These are phyloP conservation scores for Xanthoconium separans DNA, from an alignment of 1,284 basidiomycete species.

Conservation along the genomic window DNA sequence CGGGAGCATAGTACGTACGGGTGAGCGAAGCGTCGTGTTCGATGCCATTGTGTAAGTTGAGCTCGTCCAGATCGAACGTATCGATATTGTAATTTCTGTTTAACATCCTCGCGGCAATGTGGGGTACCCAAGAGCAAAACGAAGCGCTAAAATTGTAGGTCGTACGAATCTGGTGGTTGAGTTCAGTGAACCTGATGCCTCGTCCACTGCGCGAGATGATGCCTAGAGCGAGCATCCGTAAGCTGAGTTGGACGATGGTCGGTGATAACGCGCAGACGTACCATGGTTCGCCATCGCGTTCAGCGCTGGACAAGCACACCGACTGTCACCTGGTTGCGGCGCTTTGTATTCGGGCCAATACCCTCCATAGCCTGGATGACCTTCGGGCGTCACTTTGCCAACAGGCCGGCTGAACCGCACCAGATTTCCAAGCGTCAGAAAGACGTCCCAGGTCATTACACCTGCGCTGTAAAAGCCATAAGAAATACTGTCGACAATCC, in stretches of 20 bases:
- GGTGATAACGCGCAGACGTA: conserved; percentile 30
- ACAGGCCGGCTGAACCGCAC: conserved; percentile 47
- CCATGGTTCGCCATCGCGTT: conserved; percentile 79
- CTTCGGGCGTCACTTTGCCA: conserved; percentile 55
- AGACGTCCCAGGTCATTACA: conserved; percentile 54
- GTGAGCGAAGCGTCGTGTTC: conserved; percentile 76
- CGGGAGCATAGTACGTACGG: conserved; percentile 43
- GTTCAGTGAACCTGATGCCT: conserved; percentile 63
- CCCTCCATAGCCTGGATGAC: conserved; percentile 59
- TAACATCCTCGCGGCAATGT: conserved; percentile 56
- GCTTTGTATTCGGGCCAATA: conserved; percentile 66
- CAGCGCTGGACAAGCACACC: conserved; percentile 66
- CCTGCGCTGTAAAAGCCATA: conserved; percentile 33
- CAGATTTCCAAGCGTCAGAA: conserved; percentile 54
- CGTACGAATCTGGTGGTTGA: conserved; percentile 44
- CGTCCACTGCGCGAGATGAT: conserved; percentile 66
- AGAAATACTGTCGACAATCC: conserved; percentile 24
- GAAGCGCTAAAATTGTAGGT: conserved; percentile 70
- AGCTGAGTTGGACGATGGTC: too few species aligned
- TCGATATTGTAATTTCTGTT: conserved; percentile 55
- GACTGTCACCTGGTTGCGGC: conserved; percentile 60
- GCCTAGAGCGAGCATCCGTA: conserved; percentile 39
- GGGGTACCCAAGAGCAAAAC: conserved; percentile 64
- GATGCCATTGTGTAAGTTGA: conserved; percentile 72
- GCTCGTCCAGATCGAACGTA: conserved; percentile 60